These are phyloP conservation scores for Kingdonia uniflora DNA, from an alignment of 164 flowering plant genomes.

Conservation along the genomic window DNA sequence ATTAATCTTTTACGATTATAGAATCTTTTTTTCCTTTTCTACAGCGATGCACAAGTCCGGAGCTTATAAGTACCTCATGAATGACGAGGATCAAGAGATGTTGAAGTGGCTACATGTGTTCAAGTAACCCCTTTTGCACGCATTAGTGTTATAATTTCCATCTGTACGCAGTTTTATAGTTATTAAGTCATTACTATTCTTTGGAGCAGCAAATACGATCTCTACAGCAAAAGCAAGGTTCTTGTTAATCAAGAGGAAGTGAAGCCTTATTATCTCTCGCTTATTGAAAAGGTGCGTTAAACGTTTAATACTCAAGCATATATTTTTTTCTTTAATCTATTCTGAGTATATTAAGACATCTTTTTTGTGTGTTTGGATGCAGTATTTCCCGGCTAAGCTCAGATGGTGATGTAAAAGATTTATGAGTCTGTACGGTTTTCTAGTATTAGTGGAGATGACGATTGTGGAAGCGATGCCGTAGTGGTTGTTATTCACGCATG, in stretches of 20 bases:
- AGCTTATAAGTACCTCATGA: slow-evolving; percentile 28
- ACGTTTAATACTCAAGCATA: too few relatives aligned
- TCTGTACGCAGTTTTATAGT: background rate
- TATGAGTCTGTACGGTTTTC: too few relatives aligned
- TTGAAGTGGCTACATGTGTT: slow-evolving; percentile 32
- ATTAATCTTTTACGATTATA: too few relatives aligned
- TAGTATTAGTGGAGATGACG: too few relatives aligned
- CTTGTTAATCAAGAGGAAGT: slow-evolving; percentile 18
- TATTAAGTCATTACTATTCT: background rate
- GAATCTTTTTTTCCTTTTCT: background rate
- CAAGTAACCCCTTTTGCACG: slow-evolving; percentile 13
- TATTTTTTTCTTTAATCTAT: background rate
- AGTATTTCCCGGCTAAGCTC: slow-evolving; percentile 28
- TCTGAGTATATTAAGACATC: background rate
- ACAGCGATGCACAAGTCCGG: slow-evolving; percentile 25
- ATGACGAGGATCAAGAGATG: slow-evolving; percentile 30
- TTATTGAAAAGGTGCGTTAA: slow-evolving; percentile 25
- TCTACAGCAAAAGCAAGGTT: slow-evolving; percentile 40
- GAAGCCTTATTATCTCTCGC: slow-evolving; percentile 22
- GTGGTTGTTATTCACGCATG: too few relatives aligned
- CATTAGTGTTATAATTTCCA: too few relatives aligned
- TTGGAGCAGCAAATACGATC: slow-evolving; percentile 41
- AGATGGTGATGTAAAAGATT: too few relatives aligned
- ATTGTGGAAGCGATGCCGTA: too few relatives aligned
- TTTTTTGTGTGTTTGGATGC: slow-evolving; percentile 7